Base-by-base conservation (phyloP, 2,329 filamentous ascomycete genomes). In the Cephalotrichum gorgonifer region DNA sequence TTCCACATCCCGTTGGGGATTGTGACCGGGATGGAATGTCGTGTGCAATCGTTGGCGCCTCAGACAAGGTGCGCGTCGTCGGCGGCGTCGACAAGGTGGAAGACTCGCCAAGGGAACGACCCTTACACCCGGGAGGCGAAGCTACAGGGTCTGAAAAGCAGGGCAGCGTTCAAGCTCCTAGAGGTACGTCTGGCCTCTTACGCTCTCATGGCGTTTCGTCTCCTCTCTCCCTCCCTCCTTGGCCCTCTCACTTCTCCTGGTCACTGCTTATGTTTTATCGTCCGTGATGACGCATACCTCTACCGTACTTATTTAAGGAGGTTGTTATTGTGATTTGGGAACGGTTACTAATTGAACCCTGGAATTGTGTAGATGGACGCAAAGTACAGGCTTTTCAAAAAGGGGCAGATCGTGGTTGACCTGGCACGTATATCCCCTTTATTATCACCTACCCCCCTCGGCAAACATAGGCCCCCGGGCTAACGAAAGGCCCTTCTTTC, bases 141-240 rank as follows among this genome's bases (percentile, higher is more conserved):
- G 59, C 81, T 94, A 2, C 76, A 86, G 55, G 84, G 84, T 0
- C 69, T 96, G 51, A 96, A 91, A 66, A 94, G 88, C 58, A 81
- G 93, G 53, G 93, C 93, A 25, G 93, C 90, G 0, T 96, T 93
- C 65, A 98, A 98, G 66, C 72, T 98, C 9, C 67, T 96, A 17
- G 86, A 96, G 73, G 88, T 88, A 61, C 20, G 23, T 30, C 25
- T 20, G 12, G n/a, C 12, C 15, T 31, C 26, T 15, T n/a, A 6
- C 11, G 6, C 43, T 31, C 26, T 22, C 43, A 33, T 22, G n/a
- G n/a, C n/a, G n/a, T n/a, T n/a, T n/a, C n/a, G n/a, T n/a, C n/a
- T n/a, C n/a, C n/a, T n/a, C n/a, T 9, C n/a, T 3, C 25, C 6
- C 20, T 8, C 20, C 14, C 26, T 7, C 9, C 17, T 30, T 35